These are phyloP conservation scores for Trichomonas tenax DNA, from an alignment of 208 protist species.

Conservation along the genomic window DNA sequence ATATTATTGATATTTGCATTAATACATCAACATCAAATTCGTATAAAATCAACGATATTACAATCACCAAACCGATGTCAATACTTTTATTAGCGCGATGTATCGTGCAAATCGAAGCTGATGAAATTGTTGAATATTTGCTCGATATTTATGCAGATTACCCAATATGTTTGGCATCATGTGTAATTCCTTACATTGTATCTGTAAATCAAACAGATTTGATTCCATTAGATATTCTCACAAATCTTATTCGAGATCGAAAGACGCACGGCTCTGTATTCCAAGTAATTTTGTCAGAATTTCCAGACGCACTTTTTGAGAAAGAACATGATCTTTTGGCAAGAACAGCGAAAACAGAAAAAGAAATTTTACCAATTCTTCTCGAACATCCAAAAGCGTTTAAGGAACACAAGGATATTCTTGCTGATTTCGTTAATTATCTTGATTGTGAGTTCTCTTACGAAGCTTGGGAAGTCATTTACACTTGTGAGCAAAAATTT, in stretches of 20 bases:
- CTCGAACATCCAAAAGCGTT: not conserved
- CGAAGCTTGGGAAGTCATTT: not conserved
- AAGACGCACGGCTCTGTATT: not conserved
- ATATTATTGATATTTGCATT: not conserved
- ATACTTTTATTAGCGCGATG: not conserved
- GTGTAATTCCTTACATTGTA: not conserved
- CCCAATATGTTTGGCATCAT: not conserved
- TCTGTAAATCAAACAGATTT: not conserved
- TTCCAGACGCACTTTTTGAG: not conserved
- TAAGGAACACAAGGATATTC: not conserved
- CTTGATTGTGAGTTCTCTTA: not conserved
- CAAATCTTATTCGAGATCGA: not conserved
- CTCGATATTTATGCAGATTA: not conserved
- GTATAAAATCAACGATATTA: not conserved
- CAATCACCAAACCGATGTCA: not conserved
- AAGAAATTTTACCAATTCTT: not conserved
- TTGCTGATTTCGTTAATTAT: not conserved
- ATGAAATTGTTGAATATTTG: not conserved
- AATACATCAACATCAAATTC: not conserved
- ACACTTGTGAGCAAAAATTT: not conserved
- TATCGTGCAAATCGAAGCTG: not conserved
- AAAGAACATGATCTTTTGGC: not conserved
- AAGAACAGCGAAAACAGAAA: not conserved
- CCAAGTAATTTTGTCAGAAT: not conserved
- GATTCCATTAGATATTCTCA: not conserved